Conservation (phyloP, 1,139 yeast species). For the Saccharomyces hybrid region DNA sequence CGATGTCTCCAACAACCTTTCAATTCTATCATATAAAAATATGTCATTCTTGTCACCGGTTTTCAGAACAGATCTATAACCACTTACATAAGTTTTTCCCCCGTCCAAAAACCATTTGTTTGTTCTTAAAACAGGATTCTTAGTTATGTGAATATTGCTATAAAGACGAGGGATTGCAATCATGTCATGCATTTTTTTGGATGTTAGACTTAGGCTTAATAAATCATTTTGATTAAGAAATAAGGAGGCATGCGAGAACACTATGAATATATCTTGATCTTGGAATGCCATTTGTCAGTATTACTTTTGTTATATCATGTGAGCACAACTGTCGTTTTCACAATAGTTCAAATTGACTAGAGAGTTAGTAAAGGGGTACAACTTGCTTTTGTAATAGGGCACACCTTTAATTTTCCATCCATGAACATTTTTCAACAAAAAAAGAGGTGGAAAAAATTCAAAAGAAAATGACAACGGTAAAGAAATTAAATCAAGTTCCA, state of each 20-base stretch:
- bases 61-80: conserved; percentile 22
- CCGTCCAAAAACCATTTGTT: conserved; percentile 29
- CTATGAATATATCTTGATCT: not conserved
- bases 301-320: not conserved
- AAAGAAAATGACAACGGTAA: not conserved
- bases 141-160: conserved; percentile 24
- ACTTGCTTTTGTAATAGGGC: not conserved
- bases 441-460: not conserved
- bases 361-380: not conserved
- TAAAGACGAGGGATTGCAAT: conserved; percentile 23
- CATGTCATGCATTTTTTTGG: conserved; percentile 9
- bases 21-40: conserved; percentile 28
- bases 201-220: conserved; percentile 14
- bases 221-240: conserved; percentile 30
- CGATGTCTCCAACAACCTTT: conserved; percentile 19
- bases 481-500: not conserved
- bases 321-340: not conserved
- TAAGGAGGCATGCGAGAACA: conserved; percentile 4
- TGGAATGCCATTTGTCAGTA: not conserved
- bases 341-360: not conserved
- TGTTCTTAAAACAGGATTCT: conserved; percentile 24
- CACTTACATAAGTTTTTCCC: conserved; percentile 28
- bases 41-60: conserved; percentile 32
- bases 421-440: conserved; percentile 1
- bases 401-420: not conserved